A percentile compares a stretch with the other conserved stretches of the same genome.
Evolutionary conservation across 768 basidiomycete species (phyloP).

Genomic region (Lenzites betulinus): DNA sequence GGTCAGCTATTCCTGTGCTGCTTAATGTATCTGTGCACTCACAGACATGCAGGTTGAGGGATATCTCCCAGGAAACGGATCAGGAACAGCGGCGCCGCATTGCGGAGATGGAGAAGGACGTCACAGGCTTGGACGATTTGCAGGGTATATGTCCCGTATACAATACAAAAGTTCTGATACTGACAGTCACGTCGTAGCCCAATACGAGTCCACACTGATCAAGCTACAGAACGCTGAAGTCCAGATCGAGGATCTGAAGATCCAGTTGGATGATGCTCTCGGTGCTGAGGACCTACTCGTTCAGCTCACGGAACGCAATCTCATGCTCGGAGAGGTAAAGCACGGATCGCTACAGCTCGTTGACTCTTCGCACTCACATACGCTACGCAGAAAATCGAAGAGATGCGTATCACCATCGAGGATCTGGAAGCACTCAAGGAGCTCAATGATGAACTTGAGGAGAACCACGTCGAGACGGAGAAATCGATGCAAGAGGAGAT

Average conservation of each 20-base stretch:
- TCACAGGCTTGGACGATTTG: conserved; percentile 74
- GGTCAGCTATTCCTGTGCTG: conserved; percentile 47
- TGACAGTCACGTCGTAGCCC: conserved; percentile 45
- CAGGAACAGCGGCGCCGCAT: conserved; percentile 80
- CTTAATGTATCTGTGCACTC: neutral
- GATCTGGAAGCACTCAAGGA: conserved; percentile 96
- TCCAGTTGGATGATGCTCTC: conserved; percentile 92
- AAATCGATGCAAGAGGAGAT: conserved; percentile 88
- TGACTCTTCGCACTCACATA: neutral
- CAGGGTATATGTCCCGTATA: conserved; percentile 50
- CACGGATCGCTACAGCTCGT: neutral
- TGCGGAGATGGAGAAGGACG: conserved; percentile 87
- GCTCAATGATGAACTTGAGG: conserved; percentile 95
- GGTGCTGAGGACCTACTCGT: conserved; percentile 97
- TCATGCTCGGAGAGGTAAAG: conserved; percentile 84
- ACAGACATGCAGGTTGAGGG: conserved; percentile 64
- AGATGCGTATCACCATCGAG: conserved; percentile 94
- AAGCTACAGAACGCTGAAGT: conserved; percentile 87
- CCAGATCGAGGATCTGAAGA: conserved; percentile 91
- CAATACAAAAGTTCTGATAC: neutral
- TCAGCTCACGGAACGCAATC: conserved; percentile 90
- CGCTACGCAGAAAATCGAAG: conserved; percentile 82
- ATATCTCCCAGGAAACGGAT: conserved; percentile 86
- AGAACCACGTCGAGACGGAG: conserved; percentile 93
- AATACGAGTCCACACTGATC: conserved; percentile 77